A percentile compares a stretch with the other conserved stretches of the same genome.
These are phyloP conservation scores for Sarocladium strictum DNA, from an alignment of 2,329 filamentous ascomycete genomes.

Conservation along the genomic window DNA sequence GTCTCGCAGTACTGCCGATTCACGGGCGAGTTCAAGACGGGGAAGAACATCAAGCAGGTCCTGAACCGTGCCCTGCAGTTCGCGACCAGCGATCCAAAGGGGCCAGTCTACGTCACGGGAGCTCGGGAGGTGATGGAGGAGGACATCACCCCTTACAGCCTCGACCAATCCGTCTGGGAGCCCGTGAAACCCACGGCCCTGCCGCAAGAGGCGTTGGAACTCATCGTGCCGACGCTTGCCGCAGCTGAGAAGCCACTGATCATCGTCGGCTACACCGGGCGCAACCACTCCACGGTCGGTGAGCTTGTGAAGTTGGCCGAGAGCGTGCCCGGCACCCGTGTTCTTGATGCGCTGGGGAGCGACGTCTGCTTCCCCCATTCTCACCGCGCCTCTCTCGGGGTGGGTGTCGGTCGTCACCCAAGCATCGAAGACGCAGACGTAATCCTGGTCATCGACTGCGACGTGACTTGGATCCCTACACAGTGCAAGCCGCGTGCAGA, in stretches of 20 bases:
- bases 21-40: slow-evolving; percentile 69
- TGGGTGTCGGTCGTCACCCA: slow-evolving; percentile 65
- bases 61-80: slow-evolving; percentile 76
- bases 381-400: slow-evolving; percentile 57
- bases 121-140: slow-evolving; percentile 76
- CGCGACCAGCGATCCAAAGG: slow-evolving; percentile 64
- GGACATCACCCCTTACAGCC: slow-evolving; percentile 60
- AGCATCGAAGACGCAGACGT: slow-evolving; percentile 68
- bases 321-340: slow-evolving; percentile 56
- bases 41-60: slow-evolving; percentile 77
- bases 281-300: slow-evolving; percentile 53
- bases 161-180: slow-evolving; percentile 31
- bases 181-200: slow-evolving; percentile 32
- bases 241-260: slow-evolving; percentile 57
- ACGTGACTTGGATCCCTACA: slow-evolving; percentile 83
- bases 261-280: slow-evolving; percentile 63
- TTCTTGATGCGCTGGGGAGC: slow-evolving; percentile 66
- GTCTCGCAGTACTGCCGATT: slow-evolving; percentile 77
- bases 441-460: slow-evolving; percentile 75
- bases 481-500: slow-evolving; percentile 45
- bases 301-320: slow-evolving; percentile 61
- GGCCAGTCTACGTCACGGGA: slow-evolving; percentile 68
- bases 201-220: slow-evolving; percentile 32
- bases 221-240: slow-evolving; percentile 52
- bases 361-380: slow-evolving; percentile 70